A percentile compares a stretch with the other conserved stretches of the same genome.
Conservation (phyloP, 2,329 filamentous ascomycete genomes). For the Cytospora paraplurivora region DNA sequence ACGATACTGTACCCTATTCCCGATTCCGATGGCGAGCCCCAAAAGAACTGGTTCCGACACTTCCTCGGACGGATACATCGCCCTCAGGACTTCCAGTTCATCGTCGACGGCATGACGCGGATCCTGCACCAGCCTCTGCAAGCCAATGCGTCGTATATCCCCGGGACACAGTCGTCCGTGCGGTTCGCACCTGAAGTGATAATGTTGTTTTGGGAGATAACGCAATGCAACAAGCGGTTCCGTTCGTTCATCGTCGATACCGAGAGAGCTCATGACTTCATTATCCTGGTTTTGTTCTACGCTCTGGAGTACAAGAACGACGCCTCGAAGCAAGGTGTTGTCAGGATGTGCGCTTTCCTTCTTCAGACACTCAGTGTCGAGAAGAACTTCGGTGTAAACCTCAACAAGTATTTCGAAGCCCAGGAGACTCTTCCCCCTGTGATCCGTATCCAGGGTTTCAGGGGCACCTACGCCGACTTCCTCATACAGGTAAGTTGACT, state of each 20-base stretch:
- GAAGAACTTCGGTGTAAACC: constrained; percentile 81
- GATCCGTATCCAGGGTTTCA: constrained; percentile 82
- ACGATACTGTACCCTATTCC: constrained; percentile 86
- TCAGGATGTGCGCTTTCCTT: constrained; percentile 97
- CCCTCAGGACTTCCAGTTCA: constrained; percentile 95
- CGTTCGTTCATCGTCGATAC: constrained; percentile 96
- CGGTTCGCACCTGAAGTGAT: constrained; percentile 95
- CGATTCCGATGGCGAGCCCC: constrained; percentile 66
- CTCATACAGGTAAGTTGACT: constrained; percentile 73
- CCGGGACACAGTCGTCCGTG: constrained; percentile 75
- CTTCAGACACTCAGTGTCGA: constrained; percentile 94
- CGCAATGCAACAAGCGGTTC: constrained; percentile 97
- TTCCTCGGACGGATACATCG: constrained; percentile 88
- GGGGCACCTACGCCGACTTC: constrained; percentile 90
- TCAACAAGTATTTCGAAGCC: constrained; percentile 86
- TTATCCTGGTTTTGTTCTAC: constrained; percentile 88
- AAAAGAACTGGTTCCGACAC: constrained; percentile 92
- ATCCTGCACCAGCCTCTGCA: constrained; percentile 92
- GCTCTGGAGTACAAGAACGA: constrained; percentile 88
- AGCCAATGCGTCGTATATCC: constrained; percentile 84
- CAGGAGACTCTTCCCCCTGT: constrained; percentile 83
- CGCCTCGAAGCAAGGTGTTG: constrained; percentile 83
- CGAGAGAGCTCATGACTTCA: constrained; percentile 87
- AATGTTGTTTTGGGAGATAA: constrained; percentile 95
- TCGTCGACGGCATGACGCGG: constrained; percentile 90